These are phyloP conservation scores for Aspergillus clavatus DNA, from an alignment of 2,329 filamentous ascomycete genomes.

Conservation along the genomic window DNA sequence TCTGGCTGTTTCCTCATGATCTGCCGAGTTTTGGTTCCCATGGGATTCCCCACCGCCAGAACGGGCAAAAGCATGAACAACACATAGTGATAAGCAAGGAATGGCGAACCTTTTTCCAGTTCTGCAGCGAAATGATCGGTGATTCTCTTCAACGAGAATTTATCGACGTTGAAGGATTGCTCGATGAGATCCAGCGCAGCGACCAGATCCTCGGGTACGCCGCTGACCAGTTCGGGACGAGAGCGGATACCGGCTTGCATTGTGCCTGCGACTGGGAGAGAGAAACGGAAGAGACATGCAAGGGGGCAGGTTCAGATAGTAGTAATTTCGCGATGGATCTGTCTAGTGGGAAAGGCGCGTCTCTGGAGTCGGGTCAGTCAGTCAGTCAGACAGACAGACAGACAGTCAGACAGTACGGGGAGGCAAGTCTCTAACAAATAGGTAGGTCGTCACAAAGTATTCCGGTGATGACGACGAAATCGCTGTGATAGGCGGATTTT, in stretches of 20 bases:
- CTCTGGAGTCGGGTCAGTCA: background rate
- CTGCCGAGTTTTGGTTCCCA: too few relatives aligned
- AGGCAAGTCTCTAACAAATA: too few relatives aligned
- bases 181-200: slow-evolving; percentile 58
- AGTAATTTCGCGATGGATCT: background rate
- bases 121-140: slow-evolving; percentile 85
- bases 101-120: slow-evolving; percentile 69
- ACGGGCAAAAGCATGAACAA: too few relatives aligned
- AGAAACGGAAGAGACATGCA: background rate
- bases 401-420: background rate
- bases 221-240: background rate
- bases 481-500: background rate
- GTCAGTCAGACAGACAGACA: background rate
- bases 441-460: background rate
- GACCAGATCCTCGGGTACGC: background rate
- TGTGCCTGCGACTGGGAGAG: background rate
- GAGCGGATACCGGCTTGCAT: background rate
- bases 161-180: slow-evolving; percentile 73
- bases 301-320: background rate
- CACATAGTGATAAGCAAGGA: background rate
- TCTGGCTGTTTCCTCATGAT: too few relatives aligned
- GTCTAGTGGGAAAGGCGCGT: too few relatives aligned
- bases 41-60: background rate
- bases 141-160: slow-evolving; percentile 78
- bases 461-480: background rate